Evolutionary conservation across 2,329 filamentous ascomycete species (phyloP), one percentile per base, ranked within the genome.

Genomic region (Fusarium marasasianum): DNA sequence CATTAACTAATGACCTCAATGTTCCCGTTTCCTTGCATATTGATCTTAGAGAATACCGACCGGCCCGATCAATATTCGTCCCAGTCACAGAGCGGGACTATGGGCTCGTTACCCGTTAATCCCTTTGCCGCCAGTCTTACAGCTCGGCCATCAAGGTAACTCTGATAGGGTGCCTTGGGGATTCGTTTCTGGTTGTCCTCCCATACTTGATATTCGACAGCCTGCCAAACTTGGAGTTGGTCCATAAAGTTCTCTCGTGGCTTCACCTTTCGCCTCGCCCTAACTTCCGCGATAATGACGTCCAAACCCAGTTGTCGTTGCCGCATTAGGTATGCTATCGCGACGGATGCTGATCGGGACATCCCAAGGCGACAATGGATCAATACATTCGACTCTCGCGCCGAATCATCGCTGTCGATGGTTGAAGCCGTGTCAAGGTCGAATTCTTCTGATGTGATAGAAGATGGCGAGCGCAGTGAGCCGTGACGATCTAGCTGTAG

Each of bases 361-460:
- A 80, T 68, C 11, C 81, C 81, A 37, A 70, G 60, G 43, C 84
- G 82, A 65, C 81, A 82, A 58, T 81, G 80, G 15, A 82, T 74
- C 6, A 82, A 69, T n/a, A 82, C 78, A 43, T 72, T 74, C 37
- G 61, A 47, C 24, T 58, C 62, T 53, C 45, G 57, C 29, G 37
- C 26, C n/a, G 45, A 48, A 20, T 51, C 47, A 29, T 71, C 70
- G 35, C 45, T 63, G 17, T 56, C 65, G 3, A 62, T 71, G 17
- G 55, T 57, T 24, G 73, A 54, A 18, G 48, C 20, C 10, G 67
- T 69, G 26, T 53, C 58, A 17, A 53, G 38, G 31, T 61, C 47
- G 22, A 48, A 56, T n/a, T 66, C 66, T 14, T 59, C 57, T 47
- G 48, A 58, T 17, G 37, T n/a, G 4, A 43, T n/a, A 15, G 59